These are phyloP conservation scores for Hanseniaspora occidentalis DNA, from an alignment of 805 yeast species.

Conservation along the genomic window DNA sequence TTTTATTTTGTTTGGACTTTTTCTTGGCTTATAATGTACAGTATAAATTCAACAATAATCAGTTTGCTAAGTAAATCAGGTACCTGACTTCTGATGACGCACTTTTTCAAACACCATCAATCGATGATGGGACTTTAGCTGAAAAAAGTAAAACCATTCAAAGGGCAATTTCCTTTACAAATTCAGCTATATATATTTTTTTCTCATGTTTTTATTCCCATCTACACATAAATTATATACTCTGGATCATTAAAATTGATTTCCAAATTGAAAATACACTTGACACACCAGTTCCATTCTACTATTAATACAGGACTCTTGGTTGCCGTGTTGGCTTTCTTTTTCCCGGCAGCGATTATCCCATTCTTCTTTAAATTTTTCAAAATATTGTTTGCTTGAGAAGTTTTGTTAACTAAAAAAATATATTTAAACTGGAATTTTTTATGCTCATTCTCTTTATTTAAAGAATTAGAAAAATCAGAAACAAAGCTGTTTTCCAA, in stretches of 20 bases:
- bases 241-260: constrained; percentile 6
- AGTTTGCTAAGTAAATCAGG: too few relatives aligned
- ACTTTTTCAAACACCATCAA: neutral
- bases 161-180: too few relatives aligned
- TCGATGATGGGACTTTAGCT: neutral
- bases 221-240: constrained; percentile 3
- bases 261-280: constrained; percentile 17
- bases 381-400: constrained; percentile 19
- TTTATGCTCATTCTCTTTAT: constrained; percentile 11
- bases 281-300: constrained; percentile 25
- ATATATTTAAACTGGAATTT: constrained; percentile 10
- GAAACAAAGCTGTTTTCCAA: too few relatives aligned
- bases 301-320: constrained; percentile 12
- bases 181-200: too few relatives aligned
- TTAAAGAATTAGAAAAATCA: too few relatives aligned
- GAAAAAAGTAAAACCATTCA: neutral
- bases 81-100: too few relatives aligned
- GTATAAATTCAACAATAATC: too few relatives aligned
- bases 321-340: neutral
- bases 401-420: constrained; percentile 17
- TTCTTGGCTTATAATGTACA: too few relatives aligned
- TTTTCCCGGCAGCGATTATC: neutral
- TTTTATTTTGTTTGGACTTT: too few relatives aligned
- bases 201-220: too few relatives aligned
- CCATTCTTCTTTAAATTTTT: constrained; percentile 6